A percentile compares a stretch with the other conserved stretches of the same genome.
These are phyloP conservation scores for Quercus variabilis DNA, from an alignment of 306 rosid species.

Conservation along the genomic window DNA sequence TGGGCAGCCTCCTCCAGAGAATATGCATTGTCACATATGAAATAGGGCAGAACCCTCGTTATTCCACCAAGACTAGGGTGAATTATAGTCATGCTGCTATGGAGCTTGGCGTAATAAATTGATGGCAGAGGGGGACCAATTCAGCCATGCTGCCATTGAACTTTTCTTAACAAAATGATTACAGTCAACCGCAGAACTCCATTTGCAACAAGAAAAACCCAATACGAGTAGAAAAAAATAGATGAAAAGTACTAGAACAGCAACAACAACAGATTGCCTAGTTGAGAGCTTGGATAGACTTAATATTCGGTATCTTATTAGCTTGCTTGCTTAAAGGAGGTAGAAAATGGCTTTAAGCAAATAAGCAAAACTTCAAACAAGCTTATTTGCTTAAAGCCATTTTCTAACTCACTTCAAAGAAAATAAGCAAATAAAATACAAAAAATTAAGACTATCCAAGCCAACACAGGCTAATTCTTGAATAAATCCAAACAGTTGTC, in stretches of 20 bases:
- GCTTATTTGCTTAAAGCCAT: too few relatives aligned
- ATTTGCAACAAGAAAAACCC: background rate
- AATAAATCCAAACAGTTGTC: conserved; percentile 78
- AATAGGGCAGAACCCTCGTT: background rate
- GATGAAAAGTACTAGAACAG: background rate
- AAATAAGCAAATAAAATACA: too few relatives aligned
- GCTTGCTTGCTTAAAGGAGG: too few relatives aligned
- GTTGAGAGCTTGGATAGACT: too few relatives aligned
- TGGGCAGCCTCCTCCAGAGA: too few relatives aligned
- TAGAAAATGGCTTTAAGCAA: too few relatives aligned
- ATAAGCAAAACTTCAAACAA: too few relatives aligned
- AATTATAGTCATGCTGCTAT: background rate
- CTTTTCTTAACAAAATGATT: background rate
- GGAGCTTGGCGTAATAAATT: background rate
- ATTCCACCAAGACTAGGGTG: background rate
- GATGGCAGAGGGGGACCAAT: background rate
- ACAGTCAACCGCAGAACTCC: background rate
- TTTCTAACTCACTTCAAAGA: too few relatives aligned
- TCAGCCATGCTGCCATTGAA: background rate
- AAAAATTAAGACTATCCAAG: too few relatives aligned
- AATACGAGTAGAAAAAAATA: background rate
- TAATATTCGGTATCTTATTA: too few relatives aligned
- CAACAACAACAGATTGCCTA: too few relatives aligned
- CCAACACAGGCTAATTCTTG: conserved; percentile 32
- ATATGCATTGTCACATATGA: background rate